These are phyloP conservation scores for Paragyromitra xinjiangensis DNA, from an alignment of 495 filamentous ascomycete species.

Conservation along the genomic window DNA sequence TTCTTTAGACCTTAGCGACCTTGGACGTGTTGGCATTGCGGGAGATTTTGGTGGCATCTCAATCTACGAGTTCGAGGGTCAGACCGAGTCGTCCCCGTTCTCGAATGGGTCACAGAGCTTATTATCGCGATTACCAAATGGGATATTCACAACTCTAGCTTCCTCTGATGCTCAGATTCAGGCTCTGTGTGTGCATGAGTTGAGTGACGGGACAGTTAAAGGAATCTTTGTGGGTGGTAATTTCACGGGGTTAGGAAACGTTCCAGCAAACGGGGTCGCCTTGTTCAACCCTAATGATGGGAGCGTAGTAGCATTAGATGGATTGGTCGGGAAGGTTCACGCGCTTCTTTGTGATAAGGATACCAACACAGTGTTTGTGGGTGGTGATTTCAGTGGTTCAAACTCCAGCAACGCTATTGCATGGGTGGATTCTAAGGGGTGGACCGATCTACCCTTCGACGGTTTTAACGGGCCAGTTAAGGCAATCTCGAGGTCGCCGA, in stretches of 20 bases:
- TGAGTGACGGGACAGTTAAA: constrained; percentile 70
- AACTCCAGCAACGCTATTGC: constrained; percentile 85
- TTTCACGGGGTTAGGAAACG: constrained; percentile 88
- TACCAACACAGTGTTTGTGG: constrained; percentile 87
- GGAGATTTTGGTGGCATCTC: constrained; percentile 93
- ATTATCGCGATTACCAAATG: constrained; percentile 84
- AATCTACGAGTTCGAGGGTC: constrained; percentile 82
- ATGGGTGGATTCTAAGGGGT: constrained; percentile 76
- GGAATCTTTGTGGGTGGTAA: constrained; percentile 90
- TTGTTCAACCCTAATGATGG: constrained; percentile 76
- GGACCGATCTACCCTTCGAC: constrained; percentile 86
- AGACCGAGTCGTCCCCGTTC: constrained; percentile 72
- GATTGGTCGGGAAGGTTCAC: constrained; percentile 81
- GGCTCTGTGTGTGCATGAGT: constrained; percentile 83
- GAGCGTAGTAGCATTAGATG: constrained; percentile 73
- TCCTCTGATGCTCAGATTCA: constrained; percentile 82
- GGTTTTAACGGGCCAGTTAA: constrained; percentile 95
- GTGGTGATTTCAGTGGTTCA: constrained; percentile 79
- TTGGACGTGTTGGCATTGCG: constrained; percentile 85
- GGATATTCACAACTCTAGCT: constrained; percentile 75
- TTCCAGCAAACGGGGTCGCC: constrained; percentile 80
- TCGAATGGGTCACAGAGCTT: constrained; percentile 83
- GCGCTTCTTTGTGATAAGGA: constrained; percentile 83
- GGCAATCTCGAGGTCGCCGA: constrained; percentile 79
- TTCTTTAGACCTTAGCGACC: constrained; percentile 79